These are phyloP conservation scores for Bacterosira constricta DNA, from an alignment of 108 stramenopile genomes.

Conservation along the genomic window DNA sequence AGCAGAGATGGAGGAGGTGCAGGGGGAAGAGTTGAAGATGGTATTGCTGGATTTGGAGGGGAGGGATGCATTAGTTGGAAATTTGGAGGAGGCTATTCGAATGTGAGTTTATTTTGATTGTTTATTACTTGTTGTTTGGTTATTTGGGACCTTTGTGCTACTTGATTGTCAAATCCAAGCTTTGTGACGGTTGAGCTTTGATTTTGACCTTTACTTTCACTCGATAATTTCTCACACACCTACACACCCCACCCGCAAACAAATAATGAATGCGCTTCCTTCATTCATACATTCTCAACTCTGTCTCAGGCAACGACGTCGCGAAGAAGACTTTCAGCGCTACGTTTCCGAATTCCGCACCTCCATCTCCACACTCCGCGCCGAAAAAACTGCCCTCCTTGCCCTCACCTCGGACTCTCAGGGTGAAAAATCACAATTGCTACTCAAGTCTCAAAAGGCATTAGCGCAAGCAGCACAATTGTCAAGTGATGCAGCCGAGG, in stretches of 20 bases:
- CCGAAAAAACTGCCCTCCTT: conserved; percentile 78
- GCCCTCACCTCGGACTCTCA: conserved; percentile 74
- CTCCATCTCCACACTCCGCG: conserved; percentile 71
- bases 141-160: no score
- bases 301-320: conserved; percentile 68
- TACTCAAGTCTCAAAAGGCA: conserved; percentile 81
- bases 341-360: conserved; percentile 81
- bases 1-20: conserved; percentile 92
- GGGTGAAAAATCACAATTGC: conserved; percentile 70
- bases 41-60: conserved; percentile 79
- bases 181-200: no score
- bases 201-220: no score
- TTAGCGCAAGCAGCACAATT: conserved; percentile 78
- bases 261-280: no score
- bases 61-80: conserved; percentile 72
- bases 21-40: conserved; percentile 81
- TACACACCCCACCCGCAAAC: no score
- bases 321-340: conserved; percentile 86
- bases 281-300: background rate
- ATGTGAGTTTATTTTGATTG: conserved; percentile 55
- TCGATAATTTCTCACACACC: no score
- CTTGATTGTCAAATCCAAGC: no score
- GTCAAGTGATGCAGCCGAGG: conserved; percentile 74
- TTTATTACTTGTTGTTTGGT: background rate
- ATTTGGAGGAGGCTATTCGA: conserved; percentile 89